phyloP scores from a whole-genome alignment of 225 moss, liverwort and hornwort genomes.

The Takakia lepidozioides region DNA sequence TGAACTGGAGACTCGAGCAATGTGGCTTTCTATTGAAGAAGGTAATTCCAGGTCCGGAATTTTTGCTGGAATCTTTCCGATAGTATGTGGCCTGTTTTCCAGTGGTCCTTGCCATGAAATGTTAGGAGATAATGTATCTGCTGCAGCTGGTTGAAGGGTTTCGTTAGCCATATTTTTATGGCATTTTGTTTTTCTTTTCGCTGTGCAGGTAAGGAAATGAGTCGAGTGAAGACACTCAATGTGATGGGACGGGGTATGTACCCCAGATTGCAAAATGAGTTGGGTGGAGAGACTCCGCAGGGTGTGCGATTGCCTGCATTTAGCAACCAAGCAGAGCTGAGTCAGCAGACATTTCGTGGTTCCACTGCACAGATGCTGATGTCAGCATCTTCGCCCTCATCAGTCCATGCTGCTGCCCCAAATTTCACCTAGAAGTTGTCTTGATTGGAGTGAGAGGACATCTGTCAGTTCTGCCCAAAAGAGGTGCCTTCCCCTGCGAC shows the following conservation, averaged over 20 bases:
- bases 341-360: slow-evolving; percentile 12
- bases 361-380: slow-evolving; percentile 23
- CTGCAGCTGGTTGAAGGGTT: background rate
- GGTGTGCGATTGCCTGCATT: slow-evolving; percentile 27
- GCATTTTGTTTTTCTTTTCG: too few relatives aligned
- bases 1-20: slow-evolving; percentile 38
- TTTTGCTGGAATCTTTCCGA: too few relatives aligned
- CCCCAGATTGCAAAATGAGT: slow-evolving; percentile 14
- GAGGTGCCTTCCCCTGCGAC: too few relatives aligned
- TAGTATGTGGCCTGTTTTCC: background rate
- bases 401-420: slow-evolving; percentile 6
- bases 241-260: slow-evolving; percentile 40
- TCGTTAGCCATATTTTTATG: background rate
- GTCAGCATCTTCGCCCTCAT: slow-evolving; percentile 16
- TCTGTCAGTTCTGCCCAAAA: too few relatives aligned
- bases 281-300: slow-evolving; percentile 28
- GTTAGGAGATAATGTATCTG: background rate
- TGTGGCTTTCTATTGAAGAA: slow-evolving; percentile 56
- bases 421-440: slow-evolving; percentile 6
- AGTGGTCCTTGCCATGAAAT: background rate
- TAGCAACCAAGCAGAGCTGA: slow-evolving; percentile 12
- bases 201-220: slow-evolving; percentile 41
- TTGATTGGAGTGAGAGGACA: too few relatives aligned
- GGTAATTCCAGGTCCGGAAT: too few relatives aligned
- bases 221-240: slow-evolving; percentile 43